phyloP scores from a whole-genome alignment of 352 stramenopile genomes.

The Phytophthora pseudosyringae region DNA sequence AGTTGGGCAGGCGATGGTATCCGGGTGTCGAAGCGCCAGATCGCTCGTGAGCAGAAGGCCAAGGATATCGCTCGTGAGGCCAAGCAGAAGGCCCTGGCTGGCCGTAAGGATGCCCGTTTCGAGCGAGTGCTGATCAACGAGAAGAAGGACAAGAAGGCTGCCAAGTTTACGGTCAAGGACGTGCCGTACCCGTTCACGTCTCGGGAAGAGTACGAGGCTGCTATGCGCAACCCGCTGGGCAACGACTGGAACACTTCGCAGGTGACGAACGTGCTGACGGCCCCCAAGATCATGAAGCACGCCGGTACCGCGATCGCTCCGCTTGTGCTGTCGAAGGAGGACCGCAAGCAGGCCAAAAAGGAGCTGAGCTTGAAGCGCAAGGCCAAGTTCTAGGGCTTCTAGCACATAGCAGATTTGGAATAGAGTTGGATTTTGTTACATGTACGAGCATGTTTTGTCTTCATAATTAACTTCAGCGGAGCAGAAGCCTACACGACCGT shows the following conservation, averaged over 20 bases:
- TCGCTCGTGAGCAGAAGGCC: conserved; percentile 81
- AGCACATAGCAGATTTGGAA: conserved; percentile 21
- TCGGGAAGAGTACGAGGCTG: conserved; percentile 97
- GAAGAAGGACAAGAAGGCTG: conserved; percentile 90
- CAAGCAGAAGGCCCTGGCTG: conserved; percentile 73
- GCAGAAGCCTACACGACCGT: conserved; percentile 13
- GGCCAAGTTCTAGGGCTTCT: conserved; percentile 68
- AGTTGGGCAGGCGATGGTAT: conserved; percentile 89
- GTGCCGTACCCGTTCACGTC: conserved; percentile 98
- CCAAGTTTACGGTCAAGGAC: conserved; percentile 85
- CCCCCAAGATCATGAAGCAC: conserved; percentile 94
- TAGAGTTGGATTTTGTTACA: conserved; percentile 44
- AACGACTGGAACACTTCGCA: conserved; percentile 95
- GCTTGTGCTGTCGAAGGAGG: conserved; percentile 87
- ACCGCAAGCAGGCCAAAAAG: conserved; percentile 86
- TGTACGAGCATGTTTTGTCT: conserved; percentile 22
- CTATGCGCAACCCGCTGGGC: conserved; percentile 95
- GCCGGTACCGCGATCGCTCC: conserved; percentile 95
- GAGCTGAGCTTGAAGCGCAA: conserved; percentile 82
- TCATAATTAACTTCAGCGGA: conserved; percentile 23
- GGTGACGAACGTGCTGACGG: conserved; percentile 92
- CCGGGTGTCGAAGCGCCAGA: conserved; percentile 83
- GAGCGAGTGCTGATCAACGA: conserved; percentile 84
- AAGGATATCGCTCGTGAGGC: conserved; percentile 69
- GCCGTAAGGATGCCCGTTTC: conserved; percentile 77